Percentiles rank a stretch among this genome's conserved stretches.
Conservation (phyloP, 2,329 filamentous ascomycete species). For the Sphaerostilbella broomeana region DNA sequence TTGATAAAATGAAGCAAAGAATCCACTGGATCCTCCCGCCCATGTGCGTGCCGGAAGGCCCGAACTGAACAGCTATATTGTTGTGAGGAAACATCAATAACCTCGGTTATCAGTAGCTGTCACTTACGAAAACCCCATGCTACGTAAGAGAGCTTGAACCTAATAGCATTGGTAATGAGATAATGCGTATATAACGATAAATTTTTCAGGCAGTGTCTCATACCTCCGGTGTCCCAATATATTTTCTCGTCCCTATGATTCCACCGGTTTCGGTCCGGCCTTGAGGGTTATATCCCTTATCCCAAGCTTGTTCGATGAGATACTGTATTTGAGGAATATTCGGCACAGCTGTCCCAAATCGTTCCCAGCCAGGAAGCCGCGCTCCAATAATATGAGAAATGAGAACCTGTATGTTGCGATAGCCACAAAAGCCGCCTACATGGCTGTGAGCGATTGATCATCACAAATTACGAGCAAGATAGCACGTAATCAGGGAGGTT, state of each 20-base stretch:
- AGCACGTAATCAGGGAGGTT: not conserved
- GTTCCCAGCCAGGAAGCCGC: constrained; percentile 47
- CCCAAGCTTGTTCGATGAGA: constrained; percentile 82
- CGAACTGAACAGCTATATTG: constrained; percentile 52
- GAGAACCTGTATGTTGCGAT: constrained; percentile 91
- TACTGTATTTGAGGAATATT: constrained; percentile 79
- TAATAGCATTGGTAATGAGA: constrained; percentile 26
- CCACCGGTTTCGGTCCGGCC: constrained; percentile 79
- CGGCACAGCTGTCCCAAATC: constrained; percentile 58
- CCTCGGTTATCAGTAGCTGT: no score
- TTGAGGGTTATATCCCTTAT: constrained; percentile 68
- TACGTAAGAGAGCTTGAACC: constrained; percentile 72
- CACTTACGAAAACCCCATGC: constrained; percentile 58
- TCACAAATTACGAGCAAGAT: no score
- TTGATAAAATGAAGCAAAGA: constrained; percentile 63
- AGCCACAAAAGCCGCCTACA: constrained; percentile 89
- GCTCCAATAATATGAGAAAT: constrained; percentile 67
- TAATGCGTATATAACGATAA: not conserved
- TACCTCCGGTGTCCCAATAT: constrained; percentile 89
- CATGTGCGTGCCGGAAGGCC: constrained; percentile 46
- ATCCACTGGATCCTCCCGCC: constrained; percentile 36
- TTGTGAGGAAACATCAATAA: not conserved
- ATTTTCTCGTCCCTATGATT: constrained; percentile 82
- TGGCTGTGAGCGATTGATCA: no score
- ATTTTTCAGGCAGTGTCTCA: constrained; percentile 6